Evolutionary conservation across 1,139 yeast genomes (phyloP), one percentile per base, ranked within the genome.

Genomic region (Yamadazyma buinensis): DNA sequence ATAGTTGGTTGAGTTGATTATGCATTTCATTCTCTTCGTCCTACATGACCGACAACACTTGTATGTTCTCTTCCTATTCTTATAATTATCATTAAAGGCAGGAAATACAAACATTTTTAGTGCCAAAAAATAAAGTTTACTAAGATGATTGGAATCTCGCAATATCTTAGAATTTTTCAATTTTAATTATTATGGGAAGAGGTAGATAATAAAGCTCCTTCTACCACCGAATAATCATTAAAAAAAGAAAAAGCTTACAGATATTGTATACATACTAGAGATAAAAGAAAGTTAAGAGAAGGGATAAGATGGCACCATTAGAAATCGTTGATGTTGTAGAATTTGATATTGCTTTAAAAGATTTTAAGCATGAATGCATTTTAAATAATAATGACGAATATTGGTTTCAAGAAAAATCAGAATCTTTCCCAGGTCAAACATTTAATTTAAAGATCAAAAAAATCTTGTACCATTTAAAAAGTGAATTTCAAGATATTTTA

Each of bases 11-110:
- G 63, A 51, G 22, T 58, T 49, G n/a, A 65, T 54, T 12, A 53
- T 52, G 42, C 73, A 68, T 40, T 61, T 63, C 29, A 61, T 52
- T 25, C 73, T 52, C 36, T 72, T 63, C 15, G 61, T 51, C 24
- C 77, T 64, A 52, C 80, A 75, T 42, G 61, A 69, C 35, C 61
- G 63, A 47, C 80, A 75, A 39, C 79, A 76, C 46, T 68, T 67
- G 49, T 71, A 75, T 2, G 77, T 72, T 17, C 80, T 55, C 47
- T 74, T 74, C 28, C 81, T 59, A 26, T 72, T 67, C 38, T 74
- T 67, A 48, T 75, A 75, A 48, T 64, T 74, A 25, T 67, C 63
- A 50, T 75, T 67, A 49, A 75, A 75, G n/a, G 80, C 80, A 3
- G 80, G 80, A 43, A 75, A 75, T 32, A 75, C 80, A 51, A 65